These are phyloP conservation scores for Parsonsia alboflavescens DNA, from an alignment of 257 asterid species.

Conservation along the genomic window DNA sequence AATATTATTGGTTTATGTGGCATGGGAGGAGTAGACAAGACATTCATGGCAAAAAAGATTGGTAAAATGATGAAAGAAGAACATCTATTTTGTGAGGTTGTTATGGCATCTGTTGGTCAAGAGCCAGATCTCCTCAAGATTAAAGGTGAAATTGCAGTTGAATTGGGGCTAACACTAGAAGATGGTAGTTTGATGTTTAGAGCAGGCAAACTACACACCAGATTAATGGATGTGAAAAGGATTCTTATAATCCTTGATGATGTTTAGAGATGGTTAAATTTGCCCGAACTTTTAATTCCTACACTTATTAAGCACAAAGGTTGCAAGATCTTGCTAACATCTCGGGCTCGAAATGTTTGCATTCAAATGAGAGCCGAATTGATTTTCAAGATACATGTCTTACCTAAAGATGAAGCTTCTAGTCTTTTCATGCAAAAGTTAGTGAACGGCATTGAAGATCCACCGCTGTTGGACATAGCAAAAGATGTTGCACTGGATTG, in stretches of 20 bases:
- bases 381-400: conserved; percentile 1
- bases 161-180: conserved; percentile 15
- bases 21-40: conserved; percentile 28
- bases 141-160: conserved; percentile 18
- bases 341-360: conserved; percentile 11
- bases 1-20: conserved; percentile 24
- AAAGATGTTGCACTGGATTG: conserved; percentile 16
- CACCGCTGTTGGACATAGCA: conserved; percentile 2
- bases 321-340: conserved; percentile 24
- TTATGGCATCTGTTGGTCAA: conserved; percentile 15
- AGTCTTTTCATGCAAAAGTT: conserved; percentile 17
- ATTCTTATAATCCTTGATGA: conserved; percentile 32
- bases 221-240: conserved; percentile 13
- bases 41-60: conserved; percentile 18
- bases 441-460: conserved; percentile 11
- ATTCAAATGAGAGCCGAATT: conserved; percentile 7
- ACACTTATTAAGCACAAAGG: background rate
- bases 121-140: conserved; percentile 1
- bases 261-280: conserved; percentile 23
- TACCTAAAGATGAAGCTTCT: conserved; percentile 23
- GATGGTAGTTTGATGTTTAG: background rate
- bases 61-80: conserved; percentile 15
- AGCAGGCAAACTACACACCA: conserved; percentile 5
- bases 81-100: conserved; percentile 18
- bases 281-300: conserved; percentile 24